Conservation (phyloP, 2,329 filamentous ascomycete genomes). For the Fusarium sp. region DNA sequence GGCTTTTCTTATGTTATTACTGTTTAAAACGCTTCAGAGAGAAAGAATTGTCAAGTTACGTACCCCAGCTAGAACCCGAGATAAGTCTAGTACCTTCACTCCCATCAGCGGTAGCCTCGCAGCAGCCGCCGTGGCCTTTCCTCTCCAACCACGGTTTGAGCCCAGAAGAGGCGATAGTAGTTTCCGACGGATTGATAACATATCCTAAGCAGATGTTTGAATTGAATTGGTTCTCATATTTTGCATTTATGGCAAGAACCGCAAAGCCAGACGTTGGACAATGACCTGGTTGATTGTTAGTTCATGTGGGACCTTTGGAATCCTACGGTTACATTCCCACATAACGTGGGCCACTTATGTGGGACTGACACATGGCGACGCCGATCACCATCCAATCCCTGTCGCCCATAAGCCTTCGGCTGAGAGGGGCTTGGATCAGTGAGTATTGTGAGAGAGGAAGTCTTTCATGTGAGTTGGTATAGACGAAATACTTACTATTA, state of each 20-base stretch:
- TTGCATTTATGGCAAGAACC: too few relatives aligned
- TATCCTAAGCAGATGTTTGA: background rate
- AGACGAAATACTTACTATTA: too few relatives aligned
- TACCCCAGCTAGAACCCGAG: conserved; percentile 85
- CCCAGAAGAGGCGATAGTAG: background rate
- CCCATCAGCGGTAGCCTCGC: background rate
- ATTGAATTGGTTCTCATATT: background rate
- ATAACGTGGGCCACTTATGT: too few relatives aligned
- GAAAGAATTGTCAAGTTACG: conserved; percentile 52
- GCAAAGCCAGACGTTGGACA: too few relatives aligned
- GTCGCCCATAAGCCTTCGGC: too few relatives aligned
- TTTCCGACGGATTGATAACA: background rate
- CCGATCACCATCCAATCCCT: too few relatives aligned
- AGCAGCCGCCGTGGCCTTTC: background rate
- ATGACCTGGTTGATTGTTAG: too few relatives aligned
- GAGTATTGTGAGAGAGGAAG: too few relatives aligned
- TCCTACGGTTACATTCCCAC: too few relatives aligned
- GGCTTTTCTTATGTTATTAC: conserved; percentile 67
- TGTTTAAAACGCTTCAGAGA: background rate
- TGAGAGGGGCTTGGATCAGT: too few relatives aligned
- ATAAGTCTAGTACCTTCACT: conserved; percentile 4
- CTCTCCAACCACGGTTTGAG: background rate
- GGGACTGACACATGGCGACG: too few relatives aligned
- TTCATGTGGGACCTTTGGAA: too few relatives aligned
- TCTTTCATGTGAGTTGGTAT: background rate